Conservation (phyloP, 2,329 filamentous ascomycete genomes). For the Pseudogymnoascus sp. region DNA sequence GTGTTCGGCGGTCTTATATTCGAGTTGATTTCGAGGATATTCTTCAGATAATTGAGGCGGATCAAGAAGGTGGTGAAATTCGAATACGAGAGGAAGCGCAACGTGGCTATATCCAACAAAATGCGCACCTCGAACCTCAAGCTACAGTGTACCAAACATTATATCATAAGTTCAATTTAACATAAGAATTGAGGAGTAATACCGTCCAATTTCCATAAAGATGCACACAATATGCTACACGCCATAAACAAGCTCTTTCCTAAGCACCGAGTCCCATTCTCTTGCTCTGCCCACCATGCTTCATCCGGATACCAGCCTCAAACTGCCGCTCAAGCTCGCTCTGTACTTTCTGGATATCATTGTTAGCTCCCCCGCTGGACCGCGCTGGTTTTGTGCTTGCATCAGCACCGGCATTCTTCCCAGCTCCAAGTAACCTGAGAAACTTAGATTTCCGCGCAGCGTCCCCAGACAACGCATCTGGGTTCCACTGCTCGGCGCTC, state of each 20-base stretch:
- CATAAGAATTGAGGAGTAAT: not conserved
- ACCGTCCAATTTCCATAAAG: not conserved
- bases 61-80: not conserved
- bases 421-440: constrained; percentile 29
- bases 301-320: constrained; percentile 31
- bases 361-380: not conserved
- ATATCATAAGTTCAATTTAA: not conserved
- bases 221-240: not conserved
- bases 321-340: constrained; percentile 32
- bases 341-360: constrained; percentile 24
- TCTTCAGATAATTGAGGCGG: constrained; percentile 22
- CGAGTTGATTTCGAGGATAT: constrained; percentile 30
- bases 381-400: constrained; percentile 13
- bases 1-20: constrained; percentile 32
- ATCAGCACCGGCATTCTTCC: constrained; percentile 16
- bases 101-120: constrained; percentile 9
- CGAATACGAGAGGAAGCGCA: constrained; percentile 8
- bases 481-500: constrained; percentile 24
- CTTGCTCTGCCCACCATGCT: constrained; percentile 30
- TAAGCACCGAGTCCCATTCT: constrained; percentile 31
- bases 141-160: constrained; percentile 6
- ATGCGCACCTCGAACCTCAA: not conserved
- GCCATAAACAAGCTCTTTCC: constrained; percentile 3
- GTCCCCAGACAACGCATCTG: constrained; percentile 26
- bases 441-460: constrained; percentile 29